Evolutionary conservation across 1,139 yeast species (phyloP), one percentile per base, ranked within the genome.

Genomic region (Debaryomyces sp.): DNA sequence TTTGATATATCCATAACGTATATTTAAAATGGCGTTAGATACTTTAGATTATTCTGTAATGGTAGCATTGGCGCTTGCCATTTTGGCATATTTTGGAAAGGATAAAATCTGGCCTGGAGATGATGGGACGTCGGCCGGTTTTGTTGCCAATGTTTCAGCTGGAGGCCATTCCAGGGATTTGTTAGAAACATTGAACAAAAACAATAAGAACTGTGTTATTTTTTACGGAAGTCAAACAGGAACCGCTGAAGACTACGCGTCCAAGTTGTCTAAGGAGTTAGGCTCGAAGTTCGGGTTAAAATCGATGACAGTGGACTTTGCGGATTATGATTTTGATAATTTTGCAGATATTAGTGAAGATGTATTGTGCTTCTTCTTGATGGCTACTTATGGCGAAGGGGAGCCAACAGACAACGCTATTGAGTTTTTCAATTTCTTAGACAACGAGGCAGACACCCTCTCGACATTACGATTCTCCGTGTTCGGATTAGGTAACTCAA

Each of bases 381-480:
- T 90, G 73, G 96, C 98, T 36, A 91, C 97, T 9, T 94, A 94
- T 61, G 99, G 99, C 59, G 99, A 94, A 72, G 99, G 99, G 62
- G 99, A 94, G 65, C 96, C 96, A 56, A 94, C 99, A 22, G 99
- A 94, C 67, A 89, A 89, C 59, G 95, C 98, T 13, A 81, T 82
- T 42, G 85, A 84, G 45, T 90, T 94, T 65, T 75, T 76, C 60
- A 84, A 82, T 46, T 84, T 74, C 64, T 71, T 87, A 58, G 80
- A 78, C 18, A 73, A 76, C 50, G 87, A 82, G 39, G 83, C 83
- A 38, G 84, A 80, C 50, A 80, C 83, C 41, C 75, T 92, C 60
- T 68, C 80, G n/a, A 81, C 78, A 55, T 65, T 91, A 57, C 83
- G 78, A 59, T 91, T 71, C 67, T 81, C 91, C 52, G 80, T 90